Evolutionary conservation across 2,329 filamentous ascomycete species (phyloP).

Genomic region (Aurifilum marmelostoma): DNA sequence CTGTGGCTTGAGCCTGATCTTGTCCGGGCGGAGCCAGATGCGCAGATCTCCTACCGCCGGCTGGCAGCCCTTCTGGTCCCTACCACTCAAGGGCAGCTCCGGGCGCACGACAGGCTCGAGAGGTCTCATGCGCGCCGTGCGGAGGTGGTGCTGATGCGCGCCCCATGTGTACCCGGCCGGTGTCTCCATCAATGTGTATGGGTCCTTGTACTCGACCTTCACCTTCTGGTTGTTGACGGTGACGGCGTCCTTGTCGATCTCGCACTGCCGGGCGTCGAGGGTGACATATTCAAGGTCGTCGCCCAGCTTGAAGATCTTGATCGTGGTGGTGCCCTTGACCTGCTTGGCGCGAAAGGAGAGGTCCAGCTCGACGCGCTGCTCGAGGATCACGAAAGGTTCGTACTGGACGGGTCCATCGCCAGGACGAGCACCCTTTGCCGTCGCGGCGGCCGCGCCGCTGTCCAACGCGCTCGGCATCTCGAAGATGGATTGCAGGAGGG

Average conservation of each 20-base stretch:
- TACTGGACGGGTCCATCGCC: constrained; percentile 30
- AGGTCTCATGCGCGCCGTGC: constrained; percentile 66
- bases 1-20: constrained; percentile 35
- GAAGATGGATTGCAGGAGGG: background rate
- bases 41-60: constrained; percentile 58
- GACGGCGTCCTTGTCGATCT: constrained; percentile 58
- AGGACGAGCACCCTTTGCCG: constrained; percentile 19
- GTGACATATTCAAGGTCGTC: constrained; percentile 61
- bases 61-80: constrained; percentile 59
- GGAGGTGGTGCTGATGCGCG: constrained; percentile 75
- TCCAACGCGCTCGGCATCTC: constrained; percentile 37
- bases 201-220: constrained; percentile 60
- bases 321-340: constrained; percentile 78
- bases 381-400: constrained; percentile 61
- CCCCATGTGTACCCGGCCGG: constrained; percentile 64
- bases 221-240: constrained; percentile 52
- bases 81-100: constrained; percentile 59
- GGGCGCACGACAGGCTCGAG: constrained; percentile 54
- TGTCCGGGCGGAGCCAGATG: constrained; percentile 43
- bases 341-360: constrained; percentile 79
- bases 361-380: constrained; percentile 88
- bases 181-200: constrained; percentile 67
- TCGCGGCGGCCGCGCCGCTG: constrained; percentile 25
- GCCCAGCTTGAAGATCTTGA: constrained; percentile 69
- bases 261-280: constrained; percentile 65